These are phyloP conservation scores for Petrea volubilis DNA, from an alignment of 257 asterid species.

Conservation along the genomic window DNA sequence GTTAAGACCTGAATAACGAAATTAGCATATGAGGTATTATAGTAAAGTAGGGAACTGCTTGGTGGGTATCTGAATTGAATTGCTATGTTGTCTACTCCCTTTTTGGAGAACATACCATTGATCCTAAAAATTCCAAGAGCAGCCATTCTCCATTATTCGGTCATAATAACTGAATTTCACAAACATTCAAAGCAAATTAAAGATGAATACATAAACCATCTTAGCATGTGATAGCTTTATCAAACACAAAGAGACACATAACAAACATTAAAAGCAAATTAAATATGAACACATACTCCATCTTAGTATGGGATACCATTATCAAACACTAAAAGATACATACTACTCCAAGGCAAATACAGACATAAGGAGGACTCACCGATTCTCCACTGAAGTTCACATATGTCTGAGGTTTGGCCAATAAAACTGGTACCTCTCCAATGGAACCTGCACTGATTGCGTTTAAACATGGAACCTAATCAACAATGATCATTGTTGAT, in stretches of 20 bases:
- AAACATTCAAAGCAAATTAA: not conserved
- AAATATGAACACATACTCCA: not conserved
- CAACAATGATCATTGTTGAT: not conserved
- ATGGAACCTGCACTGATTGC: slow-evolving; percentile 69
- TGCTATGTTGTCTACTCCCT: not conserved
- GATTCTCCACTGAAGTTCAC: slow-evolving; percentile 97
- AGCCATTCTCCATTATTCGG: not conserved
- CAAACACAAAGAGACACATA: no score
- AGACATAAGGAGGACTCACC: slow-evolving; percentile 44
- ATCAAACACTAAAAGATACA: slow-evolving; percentile 1
- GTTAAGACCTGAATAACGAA: not conserved
- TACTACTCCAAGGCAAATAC: not conserved
- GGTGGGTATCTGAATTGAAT: slow-evolving; percentile 1
- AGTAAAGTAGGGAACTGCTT: not conserved
- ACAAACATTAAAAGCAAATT: not conserved
- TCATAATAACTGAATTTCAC: not conserved
- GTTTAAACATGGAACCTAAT: slow-evolving; percentile 3
- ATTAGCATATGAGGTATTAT: not conserved
- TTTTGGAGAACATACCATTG: not conserved
- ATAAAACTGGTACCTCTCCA: slow-evolving; percentile 78
- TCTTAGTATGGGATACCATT: not conserved
- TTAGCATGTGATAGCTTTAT: not conserved
- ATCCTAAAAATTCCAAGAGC: not conserved
- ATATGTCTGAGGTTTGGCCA: slow-evolving; percentile 94
- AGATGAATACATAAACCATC: not conserved